Conservation (phyloP, 192 early-diverging fungal species). For the Coemansia erecta region DNA sequence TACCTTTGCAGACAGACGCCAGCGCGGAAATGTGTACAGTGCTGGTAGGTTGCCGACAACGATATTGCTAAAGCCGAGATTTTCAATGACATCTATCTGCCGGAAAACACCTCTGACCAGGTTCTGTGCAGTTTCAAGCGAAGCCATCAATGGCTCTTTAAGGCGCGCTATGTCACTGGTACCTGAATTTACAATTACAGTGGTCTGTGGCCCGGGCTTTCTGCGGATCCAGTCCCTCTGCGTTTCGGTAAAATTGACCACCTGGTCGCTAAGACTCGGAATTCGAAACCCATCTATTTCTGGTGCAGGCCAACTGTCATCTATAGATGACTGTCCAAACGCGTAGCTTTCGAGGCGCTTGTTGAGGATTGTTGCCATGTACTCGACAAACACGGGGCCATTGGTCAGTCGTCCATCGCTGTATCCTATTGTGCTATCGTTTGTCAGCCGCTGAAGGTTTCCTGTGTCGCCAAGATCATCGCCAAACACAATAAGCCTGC, state of each 20-base stretch:
- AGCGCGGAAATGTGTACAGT: conserved; percentile 19
- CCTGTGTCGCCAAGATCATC: conserved; percentile 30
- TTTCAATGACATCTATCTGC: conserved; percentile 13
- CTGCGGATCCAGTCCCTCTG: too few relatives aligned
- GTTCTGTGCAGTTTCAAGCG: neutral
- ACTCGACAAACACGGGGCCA: conserved; percentile 27
- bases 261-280: conserved; percentile 13
- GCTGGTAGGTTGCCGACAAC: conserved; percentile 21
- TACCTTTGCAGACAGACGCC: conserved; percentile 14
- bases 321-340: conserved; percentile 10
- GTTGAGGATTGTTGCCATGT: conserved; percentile 24
- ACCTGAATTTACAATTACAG: conserved; percentile 10
- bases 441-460: conserved; percentile 16
- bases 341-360: conserved; percentile 12
- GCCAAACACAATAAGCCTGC: conserved; percentile 19
- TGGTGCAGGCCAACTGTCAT: conserved; percentile 3
- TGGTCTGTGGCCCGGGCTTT: neutral
- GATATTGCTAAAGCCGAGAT: conserved; percentile 21
- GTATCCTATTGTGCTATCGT: conserved; percentile 26
- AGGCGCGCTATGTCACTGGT: conserved; percentile 14
- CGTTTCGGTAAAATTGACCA: conserved; percentile 14
- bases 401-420: conserved; percentile 21
- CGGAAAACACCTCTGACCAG: conserved; percentile 12
- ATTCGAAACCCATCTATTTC: neutral
- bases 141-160: neutral